Evolutionary conservation across 2,329 filamentous ascomycete species (phyloP).

Genomic region (Apiospora aurea): DNA sequence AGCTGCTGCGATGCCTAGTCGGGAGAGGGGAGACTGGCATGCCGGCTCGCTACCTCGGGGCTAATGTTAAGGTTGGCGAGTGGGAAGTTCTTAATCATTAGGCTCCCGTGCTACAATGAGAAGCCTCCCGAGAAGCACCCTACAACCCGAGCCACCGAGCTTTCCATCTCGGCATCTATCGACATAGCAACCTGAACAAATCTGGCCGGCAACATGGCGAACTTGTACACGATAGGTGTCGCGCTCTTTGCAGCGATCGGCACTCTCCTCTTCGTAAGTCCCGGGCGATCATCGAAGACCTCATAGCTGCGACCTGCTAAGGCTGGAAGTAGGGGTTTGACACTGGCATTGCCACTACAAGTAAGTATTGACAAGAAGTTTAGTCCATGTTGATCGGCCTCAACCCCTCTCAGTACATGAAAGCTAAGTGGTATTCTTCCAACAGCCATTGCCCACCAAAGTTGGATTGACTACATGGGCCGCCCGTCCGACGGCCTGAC

Average conservation of each 20-base stretch:
- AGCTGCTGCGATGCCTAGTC: neutral
- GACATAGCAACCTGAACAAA: neutral
- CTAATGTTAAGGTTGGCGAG: neutral
- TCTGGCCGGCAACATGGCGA: neutral
- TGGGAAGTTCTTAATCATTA: neutral
- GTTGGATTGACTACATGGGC: slow-evolving; percentile 66
- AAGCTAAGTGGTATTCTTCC: slow-evolving; percentile 32
- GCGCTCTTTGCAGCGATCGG: slow-evolving; percentile 65
- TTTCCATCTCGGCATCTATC: neutral
- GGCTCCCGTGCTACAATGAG: neutral
- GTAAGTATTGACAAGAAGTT: slow-evolving; percentile 36
- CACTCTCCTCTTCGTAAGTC: slow-evolving; percentile 63
- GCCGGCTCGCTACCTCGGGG: neutral
- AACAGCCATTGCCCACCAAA: slow-evolving; percentile 63
- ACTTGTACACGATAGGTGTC: slow-evolving; percentile 55
- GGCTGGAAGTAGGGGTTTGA: slow-evolving; percentile 57
- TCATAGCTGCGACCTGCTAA: slow-evolving; percentile 13
- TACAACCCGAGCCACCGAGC: neutral
- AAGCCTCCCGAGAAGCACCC: neutral
- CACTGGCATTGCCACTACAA: slow-evolving; percentile 66
- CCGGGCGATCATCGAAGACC: neutral
- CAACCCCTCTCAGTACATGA: too few relatives aligned
- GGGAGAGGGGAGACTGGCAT: neutral
- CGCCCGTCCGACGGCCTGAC: slow-evolving; percentile 61
- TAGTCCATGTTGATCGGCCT: neutral